Percentiles rank a stretch among this genome's conserved stretches.
Evolutionary conservation across 495 filamentous ascomycete species (phyloP).

Genomic region (Penicillium waksmanii): DNA sequence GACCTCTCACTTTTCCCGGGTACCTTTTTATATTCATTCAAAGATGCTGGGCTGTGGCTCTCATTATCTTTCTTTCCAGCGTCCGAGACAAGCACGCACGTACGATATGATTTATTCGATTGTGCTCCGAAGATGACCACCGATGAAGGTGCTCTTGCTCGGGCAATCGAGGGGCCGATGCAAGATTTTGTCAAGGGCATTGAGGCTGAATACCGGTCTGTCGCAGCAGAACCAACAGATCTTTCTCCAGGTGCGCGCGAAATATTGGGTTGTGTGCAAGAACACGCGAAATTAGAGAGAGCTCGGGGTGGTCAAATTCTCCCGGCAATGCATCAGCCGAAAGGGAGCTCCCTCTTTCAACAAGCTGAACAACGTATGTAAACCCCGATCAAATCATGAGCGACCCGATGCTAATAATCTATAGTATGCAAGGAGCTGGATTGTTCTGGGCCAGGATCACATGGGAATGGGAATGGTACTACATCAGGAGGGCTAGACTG

Average conservation of each 20-base stretch:
- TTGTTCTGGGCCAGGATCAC: constrained; percentile 24
- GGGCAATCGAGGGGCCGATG: background rate
- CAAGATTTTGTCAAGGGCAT: constrained; percentile 2
- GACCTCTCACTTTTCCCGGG: constrained; percentile 18
- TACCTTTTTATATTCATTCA: constrained; percentile 24
- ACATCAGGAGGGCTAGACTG: constrained; percentile 21
- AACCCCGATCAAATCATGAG: background rate
- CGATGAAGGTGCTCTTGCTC: background rate
- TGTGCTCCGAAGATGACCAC: background rate
- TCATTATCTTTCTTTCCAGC: constrained; percentile 25
- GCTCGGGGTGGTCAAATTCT: constrained; percentile 26
- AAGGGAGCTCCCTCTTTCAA: constrained; percentile 35
- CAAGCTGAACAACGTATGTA: constrained; percentile 42
- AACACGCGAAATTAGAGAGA: constrained; percentile 39
- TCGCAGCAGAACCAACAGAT: background rate
- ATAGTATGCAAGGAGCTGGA: constrained; percentile 44
- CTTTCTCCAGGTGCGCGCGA: constrained; percentile 2
- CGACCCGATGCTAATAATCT: background rate
- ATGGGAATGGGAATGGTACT: constrained; percentile 9
- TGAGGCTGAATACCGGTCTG: constrained; percentile 13
- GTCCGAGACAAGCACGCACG: constrained; percentile 22
- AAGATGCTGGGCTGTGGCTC: constrained; percentile 14
- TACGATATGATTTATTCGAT: constrained; percentile 29
- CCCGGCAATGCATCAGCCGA: constrained; percentile 37
- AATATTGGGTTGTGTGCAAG: constrained; percentile 28